phyloP scores from a whole-genome alignment of 2,329 filamentous ascomycete genomes.

The Colletotrichum lentis region DNA sequence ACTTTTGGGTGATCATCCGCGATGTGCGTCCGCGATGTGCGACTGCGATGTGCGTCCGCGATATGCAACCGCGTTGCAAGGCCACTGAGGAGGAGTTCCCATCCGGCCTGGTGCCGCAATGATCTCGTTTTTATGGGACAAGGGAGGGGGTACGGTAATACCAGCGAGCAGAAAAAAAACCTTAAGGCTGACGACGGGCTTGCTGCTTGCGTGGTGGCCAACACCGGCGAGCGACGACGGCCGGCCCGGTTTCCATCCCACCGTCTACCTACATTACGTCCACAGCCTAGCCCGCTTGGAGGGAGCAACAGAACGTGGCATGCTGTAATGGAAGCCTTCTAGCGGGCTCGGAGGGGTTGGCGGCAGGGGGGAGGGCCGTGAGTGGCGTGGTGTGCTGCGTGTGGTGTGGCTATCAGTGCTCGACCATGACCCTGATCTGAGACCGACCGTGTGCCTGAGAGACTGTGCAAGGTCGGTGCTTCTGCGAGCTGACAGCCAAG shows the following conservation, averaged over 20 bases:
- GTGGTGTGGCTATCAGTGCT: neutral
- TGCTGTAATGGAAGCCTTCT: slow-evolving; percentile 30
- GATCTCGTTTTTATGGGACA: neutral
- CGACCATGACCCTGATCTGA: slow-evolving; percentile 4
- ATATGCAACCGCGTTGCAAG: neutral
- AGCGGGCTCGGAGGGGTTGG: slow-evolving; percentile 23
- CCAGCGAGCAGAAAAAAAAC: neutral
- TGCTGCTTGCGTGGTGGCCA: slow-evolving; percentile 4
- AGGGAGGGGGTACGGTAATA: neutral
- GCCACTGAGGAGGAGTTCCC: neutral
- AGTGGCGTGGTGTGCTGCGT: neutral
- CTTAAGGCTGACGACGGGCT: neutral
- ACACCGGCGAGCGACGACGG: neutral
- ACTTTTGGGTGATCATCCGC: neutral
- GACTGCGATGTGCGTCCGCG: slow-evolving; percentile 13
- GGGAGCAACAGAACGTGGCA: slow-evolving; percentile 17
- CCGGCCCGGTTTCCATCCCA: neutral
- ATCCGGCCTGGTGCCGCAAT: neutral
- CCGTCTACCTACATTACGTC: neutral
- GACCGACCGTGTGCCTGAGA: slow-evolving; percentile 3
- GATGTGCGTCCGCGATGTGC: slow-evolving; percentile 7
- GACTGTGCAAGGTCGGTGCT: slow-evolving; percentile 15
- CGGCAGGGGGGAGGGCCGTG: neutral
- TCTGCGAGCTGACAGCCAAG: neutral
- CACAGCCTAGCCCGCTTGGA: slow-evolving; percentile 4